Conservation (phyloP, 2,329 filamentous ascomycete genomes). For the Canariomyces notabilis region DNA sequence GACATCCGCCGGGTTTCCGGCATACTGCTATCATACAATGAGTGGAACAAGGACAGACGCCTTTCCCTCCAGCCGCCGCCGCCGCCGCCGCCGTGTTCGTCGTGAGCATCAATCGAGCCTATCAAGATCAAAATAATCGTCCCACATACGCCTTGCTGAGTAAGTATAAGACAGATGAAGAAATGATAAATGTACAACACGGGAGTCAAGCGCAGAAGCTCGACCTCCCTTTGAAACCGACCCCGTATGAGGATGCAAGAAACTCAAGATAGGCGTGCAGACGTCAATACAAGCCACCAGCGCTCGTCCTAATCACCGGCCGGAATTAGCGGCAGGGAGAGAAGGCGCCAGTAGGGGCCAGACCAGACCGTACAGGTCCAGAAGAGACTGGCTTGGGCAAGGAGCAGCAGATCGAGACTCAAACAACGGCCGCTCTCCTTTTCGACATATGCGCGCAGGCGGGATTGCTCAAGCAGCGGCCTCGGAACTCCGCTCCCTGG, state of each 20-base stretch:
- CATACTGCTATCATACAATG: neutral
- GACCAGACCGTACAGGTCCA: neutral
- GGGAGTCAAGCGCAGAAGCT: neutral
- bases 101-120: slow-evolving; percentile 11
- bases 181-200: slow-evolving; percentile 18
- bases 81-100: slow-evolving; percentile 4
- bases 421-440: neutral
- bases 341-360: neutral
- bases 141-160: slow-evolving; percentile 13
- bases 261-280: neutral
- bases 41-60: neutral
- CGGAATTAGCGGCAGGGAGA: no score
- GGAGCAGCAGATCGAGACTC: neutral
- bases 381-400: neutral
- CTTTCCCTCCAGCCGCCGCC: neutral
- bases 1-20: neutral
- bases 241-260: neutral
- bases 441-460: neutral
- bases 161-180: slow-evolving; percentile 6
- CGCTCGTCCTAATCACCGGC: neutral
- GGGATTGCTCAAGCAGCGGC: slow-evolving; percentile 7
- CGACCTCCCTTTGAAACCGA: slow-evolving; percentile 6
- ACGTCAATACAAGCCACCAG: neutral
- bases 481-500: slow-evolving; percentile 30
- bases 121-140: slow-evolving; percentile 13